Evolutionary conservation across 257 asterid species (phyloP), one percentile per base, ranked within the genome.

Genomic region (Mitragyna speciosa): DNA sequence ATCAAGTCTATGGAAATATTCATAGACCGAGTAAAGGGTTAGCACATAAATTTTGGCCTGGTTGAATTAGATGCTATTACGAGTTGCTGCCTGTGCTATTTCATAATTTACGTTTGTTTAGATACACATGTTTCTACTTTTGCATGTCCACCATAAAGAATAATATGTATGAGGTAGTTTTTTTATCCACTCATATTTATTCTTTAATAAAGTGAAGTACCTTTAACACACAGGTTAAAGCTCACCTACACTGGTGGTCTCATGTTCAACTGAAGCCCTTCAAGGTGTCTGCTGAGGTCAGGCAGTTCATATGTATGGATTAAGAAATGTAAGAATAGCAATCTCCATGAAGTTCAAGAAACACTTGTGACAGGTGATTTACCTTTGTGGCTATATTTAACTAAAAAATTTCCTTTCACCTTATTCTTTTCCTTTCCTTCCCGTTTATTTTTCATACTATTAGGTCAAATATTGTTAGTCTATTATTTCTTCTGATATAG

Each of bases 211-310:
- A 41, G 43, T n/a, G 22, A 51, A 51, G n/a, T 22, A 31, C 20
- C 12, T 36, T 77, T 4, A 51, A 26, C 75, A 69, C 54, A 76
- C 81, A 78, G 81, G 70, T 54, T 36, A 48, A 41, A 36, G 58
- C 16, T 19, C 69, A 36, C 33, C 24, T 48, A 30, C 36, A 26
- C 30, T 28, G 47, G 43, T 49, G 54, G 30, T 49, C n/a, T 33
- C 54, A 6, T 30, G 41, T 64, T 30, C 22, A 28, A 19, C 31
- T 77, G 81, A 45, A 73, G 70, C 22, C 41, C 68, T 43, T 68
- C 63, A 49, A 26, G 48, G n/a, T 36, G 70, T 43, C 26, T 39
- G 28, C 54, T 49, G 47, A 51, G 36, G 33, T 17, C 7, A 58
- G 79, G n/a, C 26, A 30, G 11, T 76, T 76, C 70, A 24, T 22